Conservation (phyloP, 345 rosid species). For the Lagerstroemia speciosa region DNA sequence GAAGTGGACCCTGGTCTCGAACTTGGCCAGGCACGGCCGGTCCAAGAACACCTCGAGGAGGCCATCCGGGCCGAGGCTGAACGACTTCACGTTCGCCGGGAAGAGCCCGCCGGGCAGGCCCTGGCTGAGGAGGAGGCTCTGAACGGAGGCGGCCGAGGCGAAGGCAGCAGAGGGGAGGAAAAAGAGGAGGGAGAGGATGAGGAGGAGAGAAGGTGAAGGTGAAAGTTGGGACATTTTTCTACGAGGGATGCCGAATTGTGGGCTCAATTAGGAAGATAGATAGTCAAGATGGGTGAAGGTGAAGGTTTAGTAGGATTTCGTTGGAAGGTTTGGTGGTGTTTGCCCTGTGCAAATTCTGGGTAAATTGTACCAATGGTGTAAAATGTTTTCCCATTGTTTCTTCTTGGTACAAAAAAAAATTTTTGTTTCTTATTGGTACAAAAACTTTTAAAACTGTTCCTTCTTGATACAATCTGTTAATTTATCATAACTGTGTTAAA, state of each 20-base stretch:
- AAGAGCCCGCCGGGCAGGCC: slow-evolving; percentile 84
- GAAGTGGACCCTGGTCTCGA: slow-evolving; percentile 58
- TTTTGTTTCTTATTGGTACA: not conserved
- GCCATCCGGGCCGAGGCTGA: slow-evolving; percentile 37
- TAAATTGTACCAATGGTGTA: too few relatives aligned
- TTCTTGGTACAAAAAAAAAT: too few relatives aligned
- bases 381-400: too few relatives aligned
- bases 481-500: too few relatives aligned
- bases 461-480: too few relatives aligned
- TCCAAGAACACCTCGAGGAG: slow-evolving; percentile 56
- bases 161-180: slow-evolving; percentile 10
- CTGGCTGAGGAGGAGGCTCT: slow-evolving; percentile 52
- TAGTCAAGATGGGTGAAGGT: not conserved
- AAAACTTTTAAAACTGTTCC: too few relatives aligned
- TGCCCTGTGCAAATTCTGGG: too few relatives aligned
- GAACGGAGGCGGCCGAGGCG: slow-evolving; percentile 28
- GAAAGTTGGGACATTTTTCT: not conserved
- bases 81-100: slow-evolving; percentile 55
- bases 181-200: slow-evolving; percentile 18
- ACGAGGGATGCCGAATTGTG: not conserved
- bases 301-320: not conserved
- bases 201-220: not conserved
- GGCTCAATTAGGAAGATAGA: not conserved
- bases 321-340: too few relatives aligned
- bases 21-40: slow-evolving; percentile 66